phyloP scores from a whole-genome alignment of 768 basidiomycete species.

The Suillus americanus region DNA sequence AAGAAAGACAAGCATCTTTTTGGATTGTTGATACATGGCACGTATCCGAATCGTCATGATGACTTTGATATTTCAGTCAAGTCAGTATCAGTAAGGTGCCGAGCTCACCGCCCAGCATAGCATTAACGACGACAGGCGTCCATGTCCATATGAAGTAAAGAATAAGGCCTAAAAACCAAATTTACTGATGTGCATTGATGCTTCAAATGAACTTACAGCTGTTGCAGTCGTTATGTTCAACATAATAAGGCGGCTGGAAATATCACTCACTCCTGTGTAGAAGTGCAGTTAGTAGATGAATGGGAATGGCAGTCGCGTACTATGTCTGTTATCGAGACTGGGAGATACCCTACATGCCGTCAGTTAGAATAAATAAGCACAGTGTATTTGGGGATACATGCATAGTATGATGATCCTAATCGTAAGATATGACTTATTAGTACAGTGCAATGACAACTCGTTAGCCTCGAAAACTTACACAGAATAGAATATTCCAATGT shows the following conservation, averaged over 20 bases:
- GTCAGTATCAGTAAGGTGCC: not conserved
- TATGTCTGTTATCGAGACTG: not conserved
- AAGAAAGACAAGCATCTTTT: not conserved
- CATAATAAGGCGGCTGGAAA: not conserved
- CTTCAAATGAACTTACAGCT: not conserved
- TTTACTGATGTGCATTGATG: not conserved
- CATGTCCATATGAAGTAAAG: rapidly evolving
- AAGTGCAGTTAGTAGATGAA: not conserved
- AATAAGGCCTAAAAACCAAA: not conserved
- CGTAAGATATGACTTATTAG: not conserved
- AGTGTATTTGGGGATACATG: not conserved
- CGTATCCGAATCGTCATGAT: not conserved
- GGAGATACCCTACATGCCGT: not conserved
- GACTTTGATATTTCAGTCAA: not conserved
- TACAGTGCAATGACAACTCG: not conserved
- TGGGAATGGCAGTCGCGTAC: not conserved
- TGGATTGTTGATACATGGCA: not conserved
- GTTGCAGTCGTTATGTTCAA: not conserved
- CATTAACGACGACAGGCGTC: not conserved
- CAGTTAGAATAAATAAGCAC: not conserved
- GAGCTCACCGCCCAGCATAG: not conserved
- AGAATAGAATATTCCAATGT: not conserved
- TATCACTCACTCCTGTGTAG: not conserved
- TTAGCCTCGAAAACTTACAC: not conserved
- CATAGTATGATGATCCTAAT: not conserved